phyloP scores from a whole-genome alignment of 2,329 filamentous ascomycete species.

The Mycosphaerella sp. region DNA sequence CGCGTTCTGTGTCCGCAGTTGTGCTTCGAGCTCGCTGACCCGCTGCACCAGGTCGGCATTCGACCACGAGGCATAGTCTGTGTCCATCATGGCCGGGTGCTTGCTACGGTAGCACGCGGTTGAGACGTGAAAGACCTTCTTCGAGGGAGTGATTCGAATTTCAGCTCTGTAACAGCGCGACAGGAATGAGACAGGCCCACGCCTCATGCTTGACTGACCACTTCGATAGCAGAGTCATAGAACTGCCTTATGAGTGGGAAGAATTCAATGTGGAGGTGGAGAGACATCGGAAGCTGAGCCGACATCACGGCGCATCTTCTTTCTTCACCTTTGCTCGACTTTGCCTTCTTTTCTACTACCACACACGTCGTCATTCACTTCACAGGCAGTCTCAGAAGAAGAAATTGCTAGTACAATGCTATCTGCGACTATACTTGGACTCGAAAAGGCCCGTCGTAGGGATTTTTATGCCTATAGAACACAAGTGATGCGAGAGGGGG shows the following conservation, averaged over 20 bases:
- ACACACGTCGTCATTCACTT: background rate
- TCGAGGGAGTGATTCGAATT: background rate
- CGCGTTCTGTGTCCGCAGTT: slow-evolving; percentile 48
- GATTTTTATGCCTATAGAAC: background rate
- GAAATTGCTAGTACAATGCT: background rate
- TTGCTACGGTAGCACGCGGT: background rate
- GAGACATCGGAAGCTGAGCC: background rate
- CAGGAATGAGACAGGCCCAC: background rate
- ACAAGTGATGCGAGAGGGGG: background rate
- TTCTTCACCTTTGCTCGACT: background rate
- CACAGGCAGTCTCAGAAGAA: no score
- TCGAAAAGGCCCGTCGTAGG: background rate
- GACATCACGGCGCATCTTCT: background rate
- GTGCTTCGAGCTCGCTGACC: slow-evolving; percentile 60
- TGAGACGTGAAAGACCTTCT: background rate
- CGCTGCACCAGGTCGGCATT: slow-evolving; percentile 61
- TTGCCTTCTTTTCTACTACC: background rate
- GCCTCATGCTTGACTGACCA: slow-evolving; percentile 7
- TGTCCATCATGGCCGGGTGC: slow-evolving; percentile 2
- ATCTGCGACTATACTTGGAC: background rate
- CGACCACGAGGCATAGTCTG: slow-evolving; percentile 60
- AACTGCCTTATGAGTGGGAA: background rate
- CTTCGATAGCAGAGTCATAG: background rate
- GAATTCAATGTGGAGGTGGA: background rate
- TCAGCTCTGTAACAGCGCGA: background rate